Conservation (phyloP, 441 rosid genomes). For the Populus trichocarpa region DNA sequence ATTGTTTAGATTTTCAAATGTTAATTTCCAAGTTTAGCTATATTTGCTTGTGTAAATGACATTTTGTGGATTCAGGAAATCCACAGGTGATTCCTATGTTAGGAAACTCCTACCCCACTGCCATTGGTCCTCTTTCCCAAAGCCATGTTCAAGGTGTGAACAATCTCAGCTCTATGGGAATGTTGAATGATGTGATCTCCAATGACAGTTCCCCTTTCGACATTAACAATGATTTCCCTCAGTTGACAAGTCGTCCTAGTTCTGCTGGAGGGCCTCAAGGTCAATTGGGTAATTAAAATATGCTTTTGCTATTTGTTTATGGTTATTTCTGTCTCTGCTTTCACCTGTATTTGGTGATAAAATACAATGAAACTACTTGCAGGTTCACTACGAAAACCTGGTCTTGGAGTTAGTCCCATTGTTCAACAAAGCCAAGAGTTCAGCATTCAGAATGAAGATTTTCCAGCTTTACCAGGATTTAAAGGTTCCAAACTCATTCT, state of each 20-base stretch:
- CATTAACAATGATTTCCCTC: conserved; percentile 93
- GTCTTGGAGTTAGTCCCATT: conserved; percentile 78
- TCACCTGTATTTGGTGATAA: conserved; percentile 16
- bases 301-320: conserved; percentile 8
- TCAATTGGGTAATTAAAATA: conserved; percentile 62
- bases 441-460: conserved; percentile 99
- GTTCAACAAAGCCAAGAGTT: conserved; percentile 99
- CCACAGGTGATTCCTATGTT: conserved; percentile 88
- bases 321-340: conserved; percentile 10
- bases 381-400: conserved; percentile 88
- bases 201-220: conserved; percentile 83
- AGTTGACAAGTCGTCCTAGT: conserved; percentile 82
- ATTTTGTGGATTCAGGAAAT: conserved; percentile 64
- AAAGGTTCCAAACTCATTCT: conserved; percentile 52
- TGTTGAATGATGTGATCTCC: conserved; percentile 80
- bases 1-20: not conserved
- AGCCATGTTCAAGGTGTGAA: conserved; percentile 83
- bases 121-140: conserved; percentile 88
- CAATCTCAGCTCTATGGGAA: conserved; percentile 80
- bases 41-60: conserved; percentile 14
- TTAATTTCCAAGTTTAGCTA: conserved; percentile 10
- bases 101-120: conserved; percentile 65
- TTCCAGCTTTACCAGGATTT: conserved; percentile 98
- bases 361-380: conserved; percentile 24
- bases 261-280: conserved; percentile 97